phyloP scores from a whole-genome alignment of 2,329 filamentous ascomycete species.

The Akanthomyces uredinophilus region DNA sequence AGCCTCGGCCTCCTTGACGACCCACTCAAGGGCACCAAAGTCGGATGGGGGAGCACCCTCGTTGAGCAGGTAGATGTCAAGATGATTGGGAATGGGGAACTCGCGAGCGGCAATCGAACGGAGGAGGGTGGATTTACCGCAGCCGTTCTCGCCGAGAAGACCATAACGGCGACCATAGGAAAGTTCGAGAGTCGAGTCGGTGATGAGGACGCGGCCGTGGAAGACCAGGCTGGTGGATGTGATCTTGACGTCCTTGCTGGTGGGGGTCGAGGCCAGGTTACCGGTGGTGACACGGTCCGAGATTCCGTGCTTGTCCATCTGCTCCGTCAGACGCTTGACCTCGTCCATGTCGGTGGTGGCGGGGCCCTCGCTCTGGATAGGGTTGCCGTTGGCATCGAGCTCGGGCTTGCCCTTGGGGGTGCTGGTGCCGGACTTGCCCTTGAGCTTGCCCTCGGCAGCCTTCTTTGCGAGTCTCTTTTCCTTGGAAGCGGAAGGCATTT shows the following conservation, averaged over 20 bases:
- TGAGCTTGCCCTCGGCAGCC: conserved; percentile 62
- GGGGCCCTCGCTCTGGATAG: conserved; percentile 53
- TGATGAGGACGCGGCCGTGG: conserved; percentile 94
- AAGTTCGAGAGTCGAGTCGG: conserved; percentile 87
- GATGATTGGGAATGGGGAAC: conserved; percentile 89
- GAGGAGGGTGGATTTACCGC: conserved; percentile 95
- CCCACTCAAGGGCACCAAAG: conserved; percentile 91
- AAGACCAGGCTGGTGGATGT: conserved; percentile 90
- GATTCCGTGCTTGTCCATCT: conserved; percentile 93
- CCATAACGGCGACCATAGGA: conserved; percentile 91
- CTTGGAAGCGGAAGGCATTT: conserved; percentile 65
- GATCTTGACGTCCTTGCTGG: conserved; percentile 95
- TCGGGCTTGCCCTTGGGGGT: conserved; percentile 63
- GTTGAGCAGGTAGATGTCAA: conserved; percentile 98
- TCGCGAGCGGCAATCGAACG: conserved; percentile 93
- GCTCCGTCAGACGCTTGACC: conserved; percentile 80
- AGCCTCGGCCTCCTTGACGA: conserved; percentile 87
- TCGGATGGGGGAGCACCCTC: conserved; percentile 90
- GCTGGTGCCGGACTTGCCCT: conserved; percentile 71
- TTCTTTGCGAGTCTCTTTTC: conserved; percentile 68
- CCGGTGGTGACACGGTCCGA: conserved; percentile 98
- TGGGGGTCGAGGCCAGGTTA: conserved; percentile 78
- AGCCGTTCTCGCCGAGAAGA: conserved; percentile 96
- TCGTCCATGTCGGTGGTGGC: conserved; percentile 67
- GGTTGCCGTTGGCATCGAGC: conserved; percentile 59